phyloP scores from a whole-genome alignment of 345 rosid species.

The Combretum micranthum region DNA sequence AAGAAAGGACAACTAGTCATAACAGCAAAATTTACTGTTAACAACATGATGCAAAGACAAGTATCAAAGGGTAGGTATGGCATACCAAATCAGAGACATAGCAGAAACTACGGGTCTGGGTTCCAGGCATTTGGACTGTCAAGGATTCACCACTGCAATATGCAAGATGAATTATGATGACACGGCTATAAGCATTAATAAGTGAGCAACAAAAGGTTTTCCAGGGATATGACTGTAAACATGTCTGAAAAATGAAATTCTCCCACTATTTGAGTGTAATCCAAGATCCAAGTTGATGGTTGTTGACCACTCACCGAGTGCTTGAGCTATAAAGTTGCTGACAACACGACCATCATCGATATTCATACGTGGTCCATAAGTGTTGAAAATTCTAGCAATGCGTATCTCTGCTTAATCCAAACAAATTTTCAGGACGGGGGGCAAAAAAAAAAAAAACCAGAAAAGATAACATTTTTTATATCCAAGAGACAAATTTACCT shows the following conservation, averaged over 20 bases:
- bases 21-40: neutral
- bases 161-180: slow-evolving; percentile 8
- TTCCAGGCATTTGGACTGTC: slow-evolving; percentile 95
- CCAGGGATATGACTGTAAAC: too few relatives aligned
- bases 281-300: too few relatives aligned
- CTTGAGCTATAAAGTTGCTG: slow-evolving; percentile 99
- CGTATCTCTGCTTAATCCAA: slow-evolving; percentile 57
- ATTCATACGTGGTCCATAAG: slow-evolving; percentile 97
- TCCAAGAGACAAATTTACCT: slow-evolving; percentile 28
- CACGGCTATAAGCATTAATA: neutral
- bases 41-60: neutral
- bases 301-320: slow-evolving; percentile 56
- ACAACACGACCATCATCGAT: slow-evolving; percentile 99
- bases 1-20: neutral
- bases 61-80: neutral
- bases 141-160: slow-evolving; percentile 65
- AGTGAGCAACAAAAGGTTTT: too few relatives aligned
- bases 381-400: slow-evolving; percentile 97
- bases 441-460: neutral
- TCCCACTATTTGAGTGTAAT: too few relatives aligned
- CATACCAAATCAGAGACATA: slow-evolving; percentile 91
- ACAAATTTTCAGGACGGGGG: neutral
- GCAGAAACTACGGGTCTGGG: slow-evolving; percentile 97
- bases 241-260: too few relatives aligned
- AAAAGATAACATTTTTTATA: neutral